Conservation (phyloP, 176 grass and related monocot species). For the Oryza rufipogon region DNA sequence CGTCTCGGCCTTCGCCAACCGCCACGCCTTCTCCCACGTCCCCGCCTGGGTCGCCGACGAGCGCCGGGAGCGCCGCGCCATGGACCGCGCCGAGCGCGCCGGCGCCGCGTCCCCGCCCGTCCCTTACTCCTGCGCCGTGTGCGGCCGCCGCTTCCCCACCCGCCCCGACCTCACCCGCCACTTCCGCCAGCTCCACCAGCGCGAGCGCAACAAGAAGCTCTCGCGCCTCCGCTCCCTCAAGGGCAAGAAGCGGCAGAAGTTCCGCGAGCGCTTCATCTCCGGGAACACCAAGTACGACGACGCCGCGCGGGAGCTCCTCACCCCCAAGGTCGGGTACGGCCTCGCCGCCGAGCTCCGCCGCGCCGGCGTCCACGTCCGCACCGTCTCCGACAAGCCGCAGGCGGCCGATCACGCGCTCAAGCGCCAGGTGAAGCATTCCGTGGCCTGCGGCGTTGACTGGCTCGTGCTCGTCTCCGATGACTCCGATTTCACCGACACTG, state of each 20-base stretch:
- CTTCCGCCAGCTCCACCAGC: slow-evolving; percentile 92
- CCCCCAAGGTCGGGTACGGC: slow-evolving; percentile 75
- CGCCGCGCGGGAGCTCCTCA: slow-evolving; percentile 70
- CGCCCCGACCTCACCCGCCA: slow-evolving; percentile 81
- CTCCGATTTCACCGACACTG: slow-evolving; percentile 78
- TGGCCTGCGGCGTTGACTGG: slow-evolving; percentile 83
- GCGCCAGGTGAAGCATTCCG: slow-evolving; percentile 67
- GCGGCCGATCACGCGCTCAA: slow-evolving; percentile 90
- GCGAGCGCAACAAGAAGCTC: slow-evolving; percentile 96
- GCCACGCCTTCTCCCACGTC: slow-evolving; percentile 84
- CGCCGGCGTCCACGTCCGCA: slow-evolving; percentile 80
- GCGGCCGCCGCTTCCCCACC: slow-evolving; percentile 86
- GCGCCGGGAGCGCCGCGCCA: slow-evolving; percentile 61
- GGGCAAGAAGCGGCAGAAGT: slow-evolving; percentile 92
- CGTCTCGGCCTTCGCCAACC: slow-evolving; percentile 88
- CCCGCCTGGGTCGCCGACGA: slow-evolving; percentile 69
- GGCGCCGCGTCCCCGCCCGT: slow-evolving; percentile 49
- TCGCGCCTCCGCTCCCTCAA: slow-evolving; percentile 82
- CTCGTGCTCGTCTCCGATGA: slow-evolving; percentile 85
- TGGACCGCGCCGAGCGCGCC: slow-evolving; percentile 74
- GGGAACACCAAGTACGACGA: slow-evolving; percentile 88
- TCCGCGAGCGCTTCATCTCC: slow-evolving; percentile 71
- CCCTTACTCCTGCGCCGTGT: slow-evolving; percentile 77
- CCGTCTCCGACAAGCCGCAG: slow-evolving; percentile 82
- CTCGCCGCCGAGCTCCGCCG: slow-evolving; percentile 85